Percentiles rank a stretch among this genome's conserved stretches.
Evolutionary conservation across 805 yeast genomes (phyloP).

Genomic region (Saccharomycopsis amapae): DNA sequence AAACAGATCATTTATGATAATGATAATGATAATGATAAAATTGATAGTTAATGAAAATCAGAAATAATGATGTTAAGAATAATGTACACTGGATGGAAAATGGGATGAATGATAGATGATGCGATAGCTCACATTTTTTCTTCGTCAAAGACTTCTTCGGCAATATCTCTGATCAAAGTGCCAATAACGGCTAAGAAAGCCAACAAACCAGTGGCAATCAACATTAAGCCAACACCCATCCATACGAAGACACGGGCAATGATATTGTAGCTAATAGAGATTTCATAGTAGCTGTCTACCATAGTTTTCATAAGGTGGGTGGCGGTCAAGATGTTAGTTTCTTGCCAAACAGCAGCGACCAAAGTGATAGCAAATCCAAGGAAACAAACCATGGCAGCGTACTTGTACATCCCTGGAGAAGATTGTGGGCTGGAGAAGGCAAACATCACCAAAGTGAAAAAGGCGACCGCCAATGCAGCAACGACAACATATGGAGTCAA

Average conservation of each 20-base stretch:
- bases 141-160: constrained; percentile 19
- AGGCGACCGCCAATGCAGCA: constrained; percentile 18
- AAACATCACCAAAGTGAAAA: constrained; percentile 18
- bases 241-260: constrained; percentile 21
- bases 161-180: constrained; percentile 12
- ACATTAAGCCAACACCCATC: constrained; percentile 21
- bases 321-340: constrained; percentile 21
- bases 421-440: constrained; percentile 18
- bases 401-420: constrained; percentile 18
- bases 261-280: constrained; percentile 15
- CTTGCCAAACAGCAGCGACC: constrained; percentile 23
- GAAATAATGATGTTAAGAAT: background rate
- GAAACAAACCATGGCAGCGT: constrained; percentile 20
- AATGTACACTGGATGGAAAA: background rate
- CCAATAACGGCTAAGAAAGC: constrained; percentile 19
- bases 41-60: too few relatives aligned
- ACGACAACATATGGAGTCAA: constrained; percentile 21
- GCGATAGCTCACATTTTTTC: constrained; percentile 6
- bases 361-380: constrained; percentile 21
- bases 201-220: constrained; percentile 17
- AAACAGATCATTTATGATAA: too few relatives aligned
- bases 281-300: constrained; percentile 19
- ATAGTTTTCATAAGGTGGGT: constrained; percentile 15
- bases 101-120: too few relatives aligned
- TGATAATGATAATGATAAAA: too few relatives aligned